Percentiles rank a stretch among this genome's conserved stretches.
phyloP scores from a whole-genome alignment of 495 filamentous ascomycete genomes.

The Wilcoxina mikolae region DNA sequence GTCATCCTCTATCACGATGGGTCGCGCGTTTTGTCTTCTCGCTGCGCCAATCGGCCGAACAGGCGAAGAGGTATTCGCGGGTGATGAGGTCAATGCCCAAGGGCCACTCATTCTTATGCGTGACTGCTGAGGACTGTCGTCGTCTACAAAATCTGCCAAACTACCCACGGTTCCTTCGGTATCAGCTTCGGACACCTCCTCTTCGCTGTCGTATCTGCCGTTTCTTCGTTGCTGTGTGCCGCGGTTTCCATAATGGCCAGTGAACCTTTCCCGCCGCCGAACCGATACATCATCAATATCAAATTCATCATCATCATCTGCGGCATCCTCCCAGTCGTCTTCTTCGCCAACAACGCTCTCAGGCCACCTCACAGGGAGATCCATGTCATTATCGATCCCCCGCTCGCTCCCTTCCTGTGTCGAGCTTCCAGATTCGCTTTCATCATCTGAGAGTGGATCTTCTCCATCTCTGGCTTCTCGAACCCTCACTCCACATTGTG shows the following conservation, averaged over 20 bases:
- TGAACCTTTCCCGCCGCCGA: not conserved
- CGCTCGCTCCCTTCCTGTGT: constrained; percentile 14
- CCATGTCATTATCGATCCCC: constrained; percentile 8
- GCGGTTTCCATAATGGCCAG: not conserved
- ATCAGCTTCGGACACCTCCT: constrained; percentile 31
- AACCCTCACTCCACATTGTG: constrained; percentile 37
- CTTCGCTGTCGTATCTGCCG: not conserved
- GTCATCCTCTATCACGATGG: constrained; percentile 18
- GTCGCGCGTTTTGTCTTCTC: constrained; percentile 13
- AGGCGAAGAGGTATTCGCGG: constrained; percentile 1
- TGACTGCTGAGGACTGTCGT: constrained; percentile 19
- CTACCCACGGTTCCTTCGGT: constrained; percentile 24
- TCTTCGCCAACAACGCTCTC: constrained; percentile 7
- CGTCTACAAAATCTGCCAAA: constrained; percentile 21
- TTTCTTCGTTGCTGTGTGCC: not conserved
- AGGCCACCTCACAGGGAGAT: constrained; percentile 1
- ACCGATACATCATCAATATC: constrained; percentile 3
- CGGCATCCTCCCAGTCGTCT: constrained; percentile 5
- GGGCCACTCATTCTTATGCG: not conserved
- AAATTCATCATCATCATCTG: constrained; percentile 7
- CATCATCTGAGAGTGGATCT: constrained; percentile 25
- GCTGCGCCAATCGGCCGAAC: constrained; percentile 1
- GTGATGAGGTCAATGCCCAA: constrained; percentile 3
- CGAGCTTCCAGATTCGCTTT: constrained; percentile 19
- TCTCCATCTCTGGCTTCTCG: constrained; percentile 12